Base-by-base conservation (phyloP, 2,329 filamentous ascomycete species). In the Diaporthe sp. region DNA sequence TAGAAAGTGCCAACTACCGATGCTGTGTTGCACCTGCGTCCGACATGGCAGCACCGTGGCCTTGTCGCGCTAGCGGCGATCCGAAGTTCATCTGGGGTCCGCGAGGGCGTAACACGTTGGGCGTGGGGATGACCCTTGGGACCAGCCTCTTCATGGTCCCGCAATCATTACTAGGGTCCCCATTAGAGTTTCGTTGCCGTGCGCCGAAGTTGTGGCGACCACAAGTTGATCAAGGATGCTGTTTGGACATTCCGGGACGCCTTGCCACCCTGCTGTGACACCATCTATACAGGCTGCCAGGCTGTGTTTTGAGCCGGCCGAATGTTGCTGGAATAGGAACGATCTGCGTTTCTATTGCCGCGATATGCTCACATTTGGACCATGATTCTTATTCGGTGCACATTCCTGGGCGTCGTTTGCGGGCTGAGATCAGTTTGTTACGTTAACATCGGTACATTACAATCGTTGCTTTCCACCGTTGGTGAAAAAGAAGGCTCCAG, bases 261-360 rank as follows among this genome's bases (percentile, higher is more conserved):
- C 58, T 67, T 67, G 45, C 45, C 30, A 67, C 64, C 64, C 64
- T 67, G 30, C 22, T 38, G 30, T 67, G 64, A 52, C 45, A 67
- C 13, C 12, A 19, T 50, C 22, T 35, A n/a, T 28, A 12, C 25
- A 33, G 22, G 22, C 22, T 28, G 52, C 52, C 52, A 57, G 61
- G 30, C 61, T 45, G 60, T 8, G 5, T 67, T n/a, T 19, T 67
- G 30, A 67, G 61, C 30, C 42, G 22, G 42, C 42, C 22, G 30
- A 25, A 9, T 25, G 40, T 52, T 8, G 19, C 42, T 45, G 30
- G 17, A 67, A 2, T 38, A n/a, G 28, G 61, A 47, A 12, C 22
- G 19, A 50, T 50, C 42, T 35, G 9, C 60, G 22, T 50, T 17
- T 35, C 3, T 19, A 33, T 50, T 67, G 61, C 42, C 45, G 61